These are phyloP conservation scores for Clitocybe nebularis DNA, from an alignment of 1,284 basidiomycete species.

Conservation along the genomic window DNA sequence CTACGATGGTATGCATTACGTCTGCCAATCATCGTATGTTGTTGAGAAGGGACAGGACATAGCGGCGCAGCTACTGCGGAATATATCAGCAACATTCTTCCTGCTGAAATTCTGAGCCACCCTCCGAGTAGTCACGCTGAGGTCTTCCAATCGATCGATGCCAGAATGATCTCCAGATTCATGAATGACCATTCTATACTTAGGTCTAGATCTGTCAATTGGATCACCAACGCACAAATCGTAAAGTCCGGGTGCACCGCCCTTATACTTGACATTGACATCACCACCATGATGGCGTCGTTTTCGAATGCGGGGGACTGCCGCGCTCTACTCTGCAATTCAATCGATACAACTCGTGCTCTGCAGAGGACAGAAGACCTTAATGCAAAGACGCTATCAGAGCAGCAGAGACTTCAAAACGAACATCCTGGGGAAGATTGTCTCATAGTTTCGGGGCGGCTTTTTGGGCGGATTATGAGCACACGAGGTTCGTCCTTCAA, in stretches of 20 bases:
- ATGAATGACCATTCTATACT: slow-evolving; percentile 26
- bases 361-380: slow-evolving; percentile 25
- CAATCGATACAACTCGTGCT: slow-evolving; percentile 5
- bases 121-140: slow-evolving; percentile 19
- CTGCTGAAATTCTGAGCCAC: slow-evolving; percentile 21
- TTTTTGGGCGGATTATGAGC: slow-evolving; percentile 32
- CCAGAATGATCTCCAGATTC: slow-evolving; percentile 23
- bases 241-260: slow-evolving; percentile 32
- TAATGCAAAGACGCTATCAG: slow-evolving; percentile 25
- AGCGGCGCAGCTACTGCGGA: slow-evolving; percentile 30
- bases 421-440: slow-evolving; percentile 30
- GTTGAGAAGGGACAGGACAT: slow-evolving; percentile 21
- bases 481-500: slow-evolving; percentile 26
- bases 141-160: slow-evolving; percentile 25
- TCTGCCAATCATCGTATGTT: neutral
- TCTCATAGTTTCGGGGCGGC: slow-evolving; percentile 26
- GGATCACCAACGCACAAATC: slow-evolving; percentile 25
- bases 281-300: slow-evolving; percentile 16
- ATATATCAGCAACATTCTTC: slow-evolving; percentile 26
- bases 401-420: slow-evolving; percentile 23
- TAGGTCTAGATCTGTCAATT: slow-evolving; percentile 23
- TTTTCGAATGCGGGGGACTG: slow-evolving; percentile 34
- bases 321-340: slow-evolving; percentile 24
- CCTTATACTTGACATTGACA: slow-evolving; percentile 27
- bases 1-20: slow-evolving; percentile 25